Percentiles rank a stretch among this genome's conserved stretches.
These are phyloP conservation scores for Haberlea rhodopensis DNA, from an alignment of 257 asterid species.

Conservation along the genomic window DNA sequence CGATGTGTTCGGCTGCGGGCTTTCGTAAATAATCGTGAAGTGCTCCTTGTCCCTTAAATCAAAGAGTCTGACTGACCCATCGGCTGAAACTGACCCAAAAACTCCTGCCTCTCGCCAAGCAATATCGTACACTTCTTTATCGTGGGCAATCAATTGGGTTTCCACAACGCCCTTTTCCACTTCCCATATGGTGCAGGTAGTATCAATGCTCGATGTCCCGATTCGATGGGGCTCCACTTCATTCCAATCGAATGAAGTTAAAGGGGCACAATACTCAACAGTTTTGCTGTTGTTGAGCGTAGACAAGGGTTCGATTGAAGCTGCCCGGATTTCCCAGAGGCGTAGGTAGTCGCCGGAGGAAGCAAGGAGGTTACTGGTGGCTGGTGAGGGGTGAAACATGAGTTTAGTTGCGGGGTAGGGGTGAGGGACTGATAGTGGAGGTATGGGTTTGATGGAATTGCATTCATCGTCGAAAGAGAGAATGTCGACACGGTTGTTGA, in stretches of 20 bases:
- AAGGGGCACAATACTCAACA: conserved; percentile 76
- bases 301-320: conserved; percentile 43
- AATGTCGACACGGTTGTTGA: conserved; percentile 71
- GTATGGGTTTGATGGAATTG: conserved; percentile 42
- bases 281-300: conserved; percentile 62
- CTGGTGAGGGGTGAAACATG: conserved; percentile 62
- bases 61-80: conserved; percentile 79
- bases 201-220: conserved; percentile 84
- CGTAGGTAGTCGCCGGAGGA: conserved; percentile 94
- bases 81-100: conserved; percentile 83
- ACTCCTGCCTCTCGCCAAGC: conserved; percentile 93
- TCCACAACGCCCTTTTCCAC: conserved; percentile 73
- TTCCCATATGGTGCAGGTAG: conserved; percentile 93
- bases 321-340: conserved; percentile 60
- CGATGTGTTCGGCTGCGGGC: conserved; percentile 74
- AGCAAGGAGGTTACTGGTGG: conserved; percentile 64
- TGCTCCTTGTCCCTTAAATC: conserved; percentile 92
- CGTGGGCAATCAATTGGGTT: conserved; percentile 82
- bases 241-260: conserved; percentile 93
- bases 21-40: conserved; percentile 80
- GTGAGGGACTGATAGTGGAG: conserved; percentile 69
- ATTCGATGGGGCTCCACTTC: conserved; percentile 72
- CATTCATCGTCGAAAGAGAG: conserved; percentile 65
- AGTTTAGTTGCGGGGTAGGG: conserved; percentile 89
- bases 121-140: conserved; percentile 85